Percentiles rank a stretch among this genome's conserved stretches.
phyloP scores from a whole-genome alignment of 371 early-diverging fungal genomes.

The Capniomyces stellatus region DNA sequence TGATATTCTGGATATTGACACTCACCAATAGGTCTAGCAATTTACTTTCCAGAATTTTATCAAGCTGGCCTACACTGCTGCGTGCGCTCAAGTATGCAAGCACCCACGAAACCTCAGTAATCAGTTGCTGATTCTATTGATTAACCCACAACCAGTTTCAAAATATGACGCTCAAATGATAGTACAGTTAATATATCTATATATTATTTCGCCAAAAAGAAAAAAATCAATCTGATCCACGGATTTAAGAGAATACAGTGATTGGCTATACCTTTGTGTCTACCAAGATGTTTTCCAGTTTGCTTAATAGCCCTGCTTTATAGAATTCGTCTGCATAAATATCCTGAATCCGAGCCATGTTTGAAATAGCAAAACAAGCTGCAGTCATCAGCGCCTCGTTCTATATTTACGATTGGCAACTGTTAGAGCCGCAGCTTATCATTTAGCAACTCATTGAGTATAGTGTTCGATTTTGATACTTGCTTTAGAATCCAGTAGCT shows the following conservation, averaged over 20 bases:
- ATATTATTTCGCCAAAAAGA: too few species aligned
- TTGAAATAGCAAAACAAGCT: constrained; percentile 58
- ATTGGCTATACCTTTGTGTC: constrained; percentile 5
- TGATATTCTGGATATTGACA: too few species aligned
- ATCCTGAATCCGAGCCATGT: constrained; percentile 42
- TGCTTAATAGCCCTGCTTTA: constrained; percentile 21
- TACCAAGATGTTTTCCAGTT: constrained; percentile 27
- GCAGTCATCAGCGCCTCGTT: constrained; percentile 32
- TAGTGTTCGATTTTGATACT: not conserved
- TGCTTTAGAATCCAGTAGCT: constrained; percentile 31
- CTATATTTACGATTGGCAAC: too few species aligned
- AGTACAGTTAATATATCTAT: too few species aligned
- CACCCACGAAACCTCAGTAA: constrained; percentile 54
- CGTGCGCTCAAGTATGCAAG: constrained; percentile 44
- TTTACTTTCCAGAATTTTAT: constrained; percentile 6
- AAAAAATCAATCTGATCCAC: too few species aligned
- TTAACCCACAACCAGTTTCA: too few species aligned
- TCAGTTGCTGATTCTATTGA: constrained; percentile 28
- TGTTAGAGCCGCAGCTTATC: too few species aligned
- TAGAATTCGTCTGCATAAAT: constrained; percentile 31
- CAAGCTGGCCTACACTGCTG: constrained; percentile 12
- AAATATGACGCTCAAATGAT: too few species aligned
- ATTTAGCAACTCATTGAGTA: not conserved
- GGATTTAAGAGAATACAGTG: too few species aligned
- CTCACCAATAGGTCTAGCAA: constrained; percentile 9